phyloP scores from a whole-genome alignment of 1,284 basidiomycete species.

The Meira miltonrushii region DNA sequence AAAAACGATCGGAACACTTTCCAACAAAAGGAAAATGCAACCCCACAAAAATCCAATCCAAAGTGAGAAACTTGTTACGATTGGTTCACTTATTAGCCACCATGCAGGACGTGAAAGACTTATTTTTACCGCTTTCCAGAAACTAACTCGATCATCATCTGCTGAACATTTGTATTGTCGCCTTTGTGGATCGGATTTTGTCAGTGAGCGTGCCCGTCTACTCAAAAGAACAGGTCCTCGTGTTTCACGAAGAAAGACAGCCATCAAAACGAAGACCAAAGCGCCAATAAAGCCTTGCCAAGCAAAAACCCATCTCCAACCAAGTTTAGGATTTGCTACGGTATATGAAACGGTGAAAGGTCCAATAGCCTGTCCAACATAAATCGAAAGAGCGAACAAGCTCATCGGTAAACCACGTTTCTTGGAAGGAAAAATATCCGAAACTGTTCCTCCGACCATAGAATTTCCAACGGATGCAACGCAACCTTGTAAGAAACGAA shows the following conservation, averaged over 20 bases:
- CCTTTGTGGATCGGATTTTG: slow-evolving; percentile 49
- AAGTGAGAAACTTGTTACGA: slow-evolving; percentile 54
- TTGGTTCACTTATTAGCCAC: slow-evolving; percentile 55
- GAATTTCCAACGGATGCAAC: slow-evolving; percentile 49
- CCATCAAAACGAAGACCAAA: slow-evolving; percentile 22
- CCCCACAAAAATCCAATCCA: slow-evolving; percentile 53
- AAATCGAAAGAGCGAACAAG: slow-evolving; percentile 53
- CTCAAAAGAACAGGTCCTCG: slow-evolving; percentile 55
- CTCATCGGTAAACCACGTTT: slow-evolving; percentile 54
- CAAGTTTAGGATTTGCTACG: slow-evolving; percentile 19
- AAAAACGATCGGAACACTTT: slow-evolving; percentile 41
- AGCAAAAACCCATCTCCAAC: slow-evolving; percentile 34
- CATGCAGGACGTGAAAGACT: slow-evolving; percentile 46
- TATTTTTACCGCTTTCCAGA: slow-evolving; percentile 43
- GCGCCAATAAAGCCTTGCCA: slow-evolving; percentile 7
- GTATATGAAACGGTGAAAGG: slow-evolving; percentile 30
- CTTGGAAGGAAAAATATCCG: slow-evolving; percentile 49
- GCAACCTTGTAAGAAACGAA: slow-evolving; percentile 51
- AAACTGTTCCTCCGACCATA: slow-evolving; percentile 46
- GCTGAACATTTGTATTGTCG: slow-evolving; percentile 52
- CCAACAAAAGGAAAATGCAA: slow-evolving; percentile 29
- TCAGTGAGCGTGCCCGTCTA: slow-evolving; percentile 50
- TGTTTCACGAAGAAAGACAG: slow-evolving; percentile 47
- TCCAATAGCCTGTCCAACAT: slow-evolving; percentile 44
- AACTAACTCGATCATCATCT: slow-evolving; percentile 37